Conservation (phyloP, 768 basidiomycete species). For the Russula sp. region DNA sequence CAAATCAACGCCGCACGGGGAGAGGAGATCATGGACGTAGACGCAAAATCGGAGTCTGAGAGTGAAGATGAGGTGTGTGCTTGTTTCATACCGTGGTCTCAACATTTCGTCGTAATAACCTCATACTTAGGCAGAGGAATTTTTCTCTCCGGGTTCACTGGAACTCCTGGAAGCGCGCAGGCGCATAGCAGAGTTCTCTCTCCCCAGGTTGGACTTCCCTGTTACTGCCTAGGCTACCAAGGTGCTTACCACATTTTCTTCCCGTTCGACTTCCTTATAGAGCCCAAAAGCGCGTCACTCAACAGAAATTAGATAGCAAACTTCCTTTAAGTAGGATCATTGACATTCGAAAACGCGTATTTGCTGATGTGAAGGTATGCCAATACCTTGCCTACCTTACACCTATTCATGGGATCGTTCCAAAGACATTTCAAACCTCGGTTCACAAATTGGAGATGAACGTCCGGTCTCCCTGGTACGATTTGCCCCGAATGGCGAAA, state of each 20-base stretch:
- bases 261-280: slow-evolving; percentile 53
- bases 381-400: neutral
- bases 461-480: slow-evolving; percentile 91
- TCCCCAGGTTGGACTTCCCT: slow-evolving; percentile 85
- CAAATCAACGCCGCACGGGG: slow-evolving; percentile 90
- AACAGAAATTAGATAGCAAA: slow-evolving; percentile 87
- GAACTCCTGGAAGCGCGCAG: slow-evolving; percentile 84
- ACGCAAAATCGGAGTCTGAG: slow-evolving; percentile 64
- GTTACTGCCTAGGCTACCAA: slow-evolving; percentile 48
- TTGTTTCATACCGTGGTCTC: neutral
- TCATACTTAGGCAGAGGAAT: slow-evolving; percentile 75
- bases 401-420: neutral
- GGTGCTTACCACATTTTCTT: slow-evolving; percentile 69
- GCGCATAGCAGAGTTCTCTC: slow-evolving; percentile 87
- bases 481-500: slow-evolving; percentile 87
- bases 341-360: slow-evolving; percentile 89
- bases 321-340: slow-evolving; percentile 86
- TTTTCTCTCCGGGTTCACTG: slow-evolving; percentile 88
- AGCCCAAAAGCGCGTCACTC: slow-evolving; percentile 91
- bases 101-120: slow-evolving; percentile 4
- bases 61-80: slow-evolving; percentile 70
- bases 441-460: slow-evolving; percentile 97
- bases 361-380: slow-evolving; percentile 81
- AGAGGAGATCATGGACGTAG: slow-evolving; percentile 72
- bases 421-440: slow-evolving; percentile 86